Percentiles rank a stretch among this genome's conserved stretches.
Conservation (phyloP, 441 rosid species). For the Viola pubescens region DNA sequence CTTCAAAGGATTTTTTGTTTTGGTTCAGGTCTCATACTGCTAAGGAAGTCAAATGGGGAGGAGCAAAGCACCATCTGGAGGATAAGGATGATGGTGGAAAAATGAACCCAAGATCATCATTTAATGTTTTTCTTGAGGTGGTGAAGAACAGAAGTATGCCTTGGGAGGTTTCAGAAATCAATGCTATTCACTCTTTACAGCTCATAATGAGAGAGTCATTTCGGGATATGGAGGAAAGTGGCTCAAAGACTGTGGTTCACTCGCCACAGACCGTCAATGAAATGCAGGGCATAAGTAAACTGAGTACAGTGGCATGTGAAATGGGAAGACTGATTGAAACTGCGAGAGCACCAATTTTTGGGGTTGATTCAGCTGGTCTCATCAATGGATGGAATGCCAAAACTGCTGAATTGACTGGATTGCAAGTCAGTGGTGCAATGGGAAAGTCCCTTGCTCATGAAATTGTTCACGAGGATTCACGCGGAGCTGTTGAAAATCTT, state of each 20-base stretch:
- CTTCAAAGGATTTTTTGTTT: constrained; percentile 57
- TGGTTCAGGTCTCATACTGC: constrained; percentile 88
- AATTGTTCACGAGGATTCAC: constrained; percentile 55
- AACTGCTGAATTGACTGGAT: constrained; percentile 63
- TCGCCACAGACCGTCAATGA: constrained; percentile 21
- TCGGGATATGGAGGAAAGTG: constrained; percentile 29
- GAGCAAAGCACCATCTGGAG: constrained; percentile 65
- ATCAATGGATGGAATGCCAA: constrained; percentile 83
- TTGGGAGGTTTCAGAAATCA: constrained; percentile 72
- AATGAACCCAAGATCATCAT: constrained; percentile 78
- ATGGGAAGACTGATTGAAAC: constrained; percentile 83
- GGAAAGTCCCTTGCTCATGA: constrained; percentile 58
- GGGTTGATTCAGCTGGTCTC: constrained; percentile 59
- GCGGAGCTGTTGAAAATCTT: constrained; percentile 31
- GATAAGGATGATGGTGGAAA: constrained; percentile 53
- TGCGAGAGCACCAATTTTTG: constrained; percentile 77
- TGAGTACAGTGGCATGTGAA: constrained; percentile 63
- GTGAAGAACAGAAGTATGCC: constrained; percentile 63
- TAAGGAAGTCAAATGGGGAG: constrained; percentile 75
- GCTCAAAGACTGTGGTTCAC: constrained; percentile 30
- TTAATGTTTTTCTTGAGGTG: constrained; percentile 73
- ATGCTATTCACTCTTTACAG: constrained; percentile 73
- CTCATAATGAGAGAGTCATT: constrained; percentile 64
- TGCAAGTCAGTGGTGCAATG: constrained; percentile 51
- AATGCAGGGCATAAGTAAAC: constrained; percentile 34